Evolutionary conservation across 1,139 yeast species (phyloP).

Genomic region (Diutina neorugosa): DNA sequence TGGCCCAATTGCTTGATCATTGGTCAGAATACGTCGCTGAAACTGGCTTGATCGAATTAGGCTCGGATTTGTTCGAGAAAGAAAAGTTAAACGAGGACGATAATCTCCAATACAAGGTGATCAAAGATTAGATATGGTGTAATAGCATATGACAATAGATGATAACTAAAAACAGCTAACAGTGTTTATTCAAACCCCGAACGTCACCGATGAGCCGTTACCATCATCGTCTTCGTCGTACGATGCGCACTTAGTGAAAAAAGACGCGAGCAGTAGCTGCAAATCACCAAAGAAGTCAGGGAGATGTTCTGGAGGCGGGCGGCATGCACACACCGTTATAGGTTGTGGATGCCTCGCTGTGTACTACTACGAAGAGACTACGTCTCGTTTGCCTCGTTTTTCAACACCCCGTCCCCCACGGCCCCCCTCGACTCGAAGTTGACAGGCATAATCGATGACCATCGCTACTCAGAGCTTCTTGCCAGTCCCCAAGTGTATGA

Average conservation of each 20-base stretch:
- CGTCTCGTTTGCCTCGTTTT: background rate
- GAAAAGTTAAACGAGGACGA: slow-evolving; percentile 1
- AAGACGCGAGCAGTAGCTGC: background rate
- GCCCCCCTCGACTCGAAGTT: background rate
- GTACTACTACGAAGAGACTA: background rate
- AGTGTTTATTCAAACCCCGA: too few relatives aligned
- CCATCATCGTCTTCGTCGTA: background rate
- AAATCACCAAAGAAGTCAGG: background rate
- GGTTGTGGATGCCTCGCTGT: background rate
- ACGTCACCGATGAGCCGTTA: too few relatives aligned
- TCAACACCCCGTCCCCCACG: background rate
- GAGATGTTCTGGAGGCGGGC: background rate
- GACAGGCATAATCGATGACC: background rate
- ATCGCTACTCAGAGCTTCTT: background rate
- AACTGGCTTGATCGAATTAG: slow-evolving; percentile 36
- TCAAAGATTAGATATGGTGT: background rate
- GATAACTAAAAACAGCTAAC: too few relatives aligned
- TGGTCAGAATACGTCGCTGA: slow-evolving; percentile 46
- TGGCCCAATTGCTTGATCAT: slow-evolving; percentile 28
- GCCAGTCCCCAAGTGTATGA: background rate
- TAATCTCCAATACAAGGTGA: background rate
- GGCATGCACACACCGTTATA: background rate
- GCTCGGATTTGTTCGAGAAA: slow-evolving; percentile 5
- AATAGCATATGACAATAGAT: background rate
- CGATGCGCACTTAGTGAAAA: background rate